Conservation (phyloP, 345 rosid genomes). For the Jatropha curcas region DNA sequence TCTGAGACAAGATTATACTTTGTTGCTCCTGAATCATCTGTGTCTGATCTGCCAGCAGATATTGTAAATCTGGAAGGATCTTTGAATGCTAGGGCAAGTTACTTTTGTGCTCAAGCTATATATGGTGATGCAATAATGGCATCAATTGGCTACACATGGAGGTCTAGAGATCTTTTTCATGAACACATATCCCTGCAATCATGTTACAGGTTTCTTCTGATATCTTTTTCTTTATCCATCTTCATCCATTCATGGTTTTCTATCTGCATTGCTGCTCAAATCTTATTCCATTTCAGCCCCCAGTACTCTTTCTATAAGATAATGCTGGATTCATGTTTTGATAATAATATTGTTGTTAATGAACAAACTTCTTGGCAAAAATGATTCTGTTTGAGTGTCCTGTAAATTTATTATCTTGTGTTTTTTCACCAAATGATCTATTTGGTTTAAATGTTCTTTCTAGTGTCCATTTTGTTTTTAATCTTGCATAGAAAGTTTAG, state of each 20-base stretch:
- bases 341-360: neutral
- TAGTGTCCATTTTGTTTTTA: neutral
- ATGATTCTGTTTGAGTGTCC: neutral
- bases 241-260: neutral
- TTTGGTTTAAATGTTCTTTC: neutral
- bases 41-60: conserved; percentile 40
- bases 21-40: conserved; percentile 47
- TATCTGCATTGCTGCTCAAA: conserved; percentile 4
- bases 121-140: conserved; percentile 86
- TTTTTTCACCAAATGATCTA: neutral
- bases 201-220: conserved; percentile 66
- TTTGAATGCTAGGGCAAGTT: conserved; percentile 76
- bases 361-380: neutral
- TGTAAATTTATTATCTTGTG: neutral
- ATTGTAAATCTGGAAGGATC: conserved; percentile 36
- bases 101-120: conserved; percentile 65
- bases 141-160: conserved; percentile 83
- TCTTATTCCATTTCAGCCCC: neutral
- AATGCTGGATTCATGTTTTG: neutral
- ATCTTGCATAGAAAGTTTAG: neutral
- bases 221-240: neutral
- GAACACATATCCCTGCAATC: conserved; percentile 64
- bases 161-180: conserved; percentile 56
- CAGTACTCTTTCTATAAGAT: too few relatives aligned
- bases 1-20: conserved; percentile 80